These are phyloP conservation scores for Termitomyces sp. DNA, from an alignment of 768 basidiomycete genomes.

Conservation along the genomic window DNA sequence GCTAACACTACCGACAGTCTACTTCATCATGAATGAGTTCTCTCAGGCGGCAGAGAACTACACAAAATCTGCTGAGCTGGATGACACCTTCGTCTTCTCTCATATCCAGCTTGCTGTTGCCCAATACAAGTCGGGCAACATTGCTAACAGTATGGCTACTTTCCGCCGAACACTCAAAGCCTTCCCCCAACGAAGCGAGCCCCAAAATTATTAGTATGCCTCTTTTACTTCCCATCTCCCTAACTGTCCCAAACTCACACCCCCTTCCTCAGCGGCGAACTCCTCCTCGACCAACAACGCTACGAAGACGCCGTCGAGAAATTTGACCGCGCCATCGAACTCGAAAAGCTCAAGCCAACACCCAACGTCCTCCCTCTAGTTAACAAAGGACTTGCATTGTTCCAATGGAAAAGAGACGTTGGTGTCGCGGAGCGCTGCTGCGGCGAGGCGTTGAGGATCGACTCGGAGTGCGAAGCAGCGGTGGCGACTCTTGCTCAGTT, in stretches of 20 bases:
- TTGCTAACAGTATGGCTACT: slow-evolving; percentile 82
- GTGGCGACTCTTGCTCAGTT: slow-evolving; percentile 95
- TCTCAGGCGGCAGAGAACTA: slow-evolving; percentile 86
- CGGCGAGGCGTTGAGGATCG: slow-evolving; percentile 81
- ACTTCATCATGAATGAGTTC: slow-evolving; percentile 94
- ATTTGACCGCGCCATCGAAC: slow-evolving; percentile 88
- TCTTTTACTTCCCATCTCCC: neutral
- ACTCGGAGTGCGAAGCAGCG: slow-evolving; percentile 94
- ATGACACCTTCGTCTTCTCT: slow-evolving; percentile 88
- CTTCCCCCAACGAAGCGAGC: slow-evolving; percentile 87
- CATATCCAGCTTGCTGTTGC: slow-evolving; percentile 98
- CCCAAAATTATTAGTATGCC: slow-evolving; percentile 90
- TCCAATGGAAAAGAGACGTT: slow-evolving; percentile 94
- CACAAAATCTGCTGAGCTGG: slow-evolving; percentile 83
- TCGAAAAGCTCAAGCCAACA: slow-evolving; percentile 72
- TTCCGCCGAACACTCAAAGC: slow-evolving; percentile 82
- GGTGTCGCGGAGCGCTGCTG: slow-evolving; percentile 80
- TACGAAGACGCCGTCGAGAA: slow-evolving; percentile 88
- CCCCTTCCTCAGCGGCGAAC: slow-evolving; percentile 67
- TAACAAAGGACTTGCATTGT: slow-evolving; percentile 96
- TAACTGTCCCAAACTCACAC: neutral
- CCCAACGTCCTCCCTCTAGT: slow-evolving; percentile 91
- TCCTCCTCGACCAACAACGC: slow-evolving; percentile 87
- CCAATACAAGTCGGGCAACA: slow-evolving; percentile 84
- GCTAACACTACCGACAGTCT: slow-evolving; percentile 45